These are phyloP conservation scores for Arabidopsis hybrid DNA, from an alignment of 441 rosid species.

Conservation along the genomic window DNA sequence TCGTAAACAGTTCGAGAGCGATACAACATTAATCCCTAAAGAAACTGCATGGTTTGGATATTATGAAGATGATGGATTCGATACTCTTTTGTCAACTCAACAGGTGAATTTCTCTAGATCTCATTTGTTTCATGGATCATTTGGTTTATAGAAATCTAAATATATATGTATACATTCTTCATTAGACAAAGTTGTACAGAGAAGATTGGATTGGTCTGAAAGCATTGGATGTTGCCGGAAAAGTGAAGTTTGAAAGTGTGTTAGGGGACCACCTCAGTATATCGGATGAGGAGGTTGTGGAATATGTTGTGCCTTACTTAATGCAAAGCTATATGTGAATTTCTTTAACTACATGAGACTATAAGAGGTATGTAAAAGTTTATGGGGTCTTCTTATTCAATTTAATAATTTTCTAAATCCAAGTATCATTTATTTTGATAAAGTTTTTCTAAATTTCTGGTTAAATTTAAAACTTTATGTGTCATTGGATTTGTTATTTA, in stretches of 20 bases:
- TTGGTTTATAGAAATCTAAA: not conserved
- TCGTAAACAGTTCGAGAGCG: constrained; percentile 66
- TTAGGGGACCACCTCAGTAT: constrained; percentile 40
- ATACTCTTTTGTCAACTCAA: constrained; percentile 57
- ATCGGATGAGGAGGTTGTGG: constrained; percentile 14
- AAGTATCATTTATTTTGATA: not conserved
- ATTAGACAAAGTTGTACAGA: constrained; percentile 40
- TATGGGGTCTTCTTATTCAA: not conserved
- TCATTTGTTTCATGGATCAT: not conserved
- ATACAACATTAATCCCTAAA: constrained; percentile 78
- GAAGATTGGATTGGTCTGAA: constrained; percentile 48
- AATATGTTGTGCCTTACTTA: constrained; percentile 43
- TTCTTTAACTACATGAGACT: not conserved
- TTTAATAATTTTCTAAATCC: not conserved
- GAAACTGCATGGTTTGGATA: constrained; percentile 97
- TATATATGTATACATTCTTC: not conserved
- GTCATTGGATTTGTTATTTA: not conserved
- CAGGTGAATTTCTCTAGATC: constrained; percentile 50
- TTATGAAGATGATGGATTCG: constrained; percentile 73
- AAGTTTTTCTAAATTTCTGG: not conserved
- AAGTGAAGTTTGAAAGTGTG: constrained; percentile 42
- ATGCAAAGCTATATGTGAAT: not conserved
- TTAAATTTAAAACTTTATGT: not conserved
- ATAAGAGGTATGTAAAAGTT: not conserved
- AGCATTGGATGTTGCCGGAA: constrained; percentile 39